Percentiles rank a stretch among this genome's conserved stretches.
These are phyloP conservation scores for Sclerotinia glacialis DNA, from an alignment of 2,329 filamentous ascomycete species.

Conservation along the genomic window DNA sequence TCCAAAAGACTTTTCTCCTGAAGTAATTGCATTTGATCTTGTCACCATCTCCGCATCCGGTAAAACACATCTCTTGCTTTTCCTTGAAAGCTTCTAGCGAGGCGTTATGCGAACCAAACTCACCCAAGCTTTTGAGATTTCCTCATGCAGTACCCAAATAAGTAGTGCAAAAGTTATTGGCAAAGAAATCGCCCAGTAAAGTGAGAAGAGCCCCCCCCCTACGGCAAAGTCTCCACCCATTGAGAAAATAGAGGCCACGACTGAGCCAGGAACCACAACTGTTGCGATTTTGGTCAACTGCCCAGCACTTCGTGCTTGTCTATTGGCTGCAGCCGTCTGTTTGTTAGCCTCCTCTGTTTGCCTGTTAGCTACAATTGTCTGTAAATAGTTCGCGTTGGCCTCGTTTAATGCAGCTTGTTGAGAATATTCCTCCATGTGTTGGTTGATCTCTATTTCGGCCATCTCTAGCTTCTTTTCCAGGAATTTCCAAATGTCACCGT, in stretches of 20 bases:
- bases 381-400: background rate
- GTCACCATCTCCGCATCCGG: background rate
- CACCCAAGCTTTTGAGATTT: background rate
- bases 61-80: background rate
- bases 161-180: background rate
- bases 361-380: background rate
- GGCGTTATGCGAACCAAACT: background rate
- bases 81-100: background rate
- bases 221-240: background rate
- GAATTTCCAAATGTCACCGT: background rate
- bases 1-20: background rate
- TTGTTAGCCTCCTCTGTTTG: too few species aligned
- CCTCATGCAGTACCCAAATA: background rate
- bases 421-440: background rate
- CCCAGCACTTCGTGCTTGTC: background rate
- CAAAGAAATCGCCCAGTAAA: background rate
- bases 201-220: background rate
- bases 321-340: background rate
- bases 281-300: background rate
- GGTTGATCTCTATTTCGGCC: background rate
- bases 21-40: background rate
- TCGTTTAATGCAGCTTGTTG: background rate
- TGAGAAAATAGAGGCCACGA: background rate
- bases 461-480: background rate
- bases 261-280: background rate